phyloP scores from a whole-genome alignment of 2,329 filamentous ascomycete species.

The Orbilia blumenaviensis region DNA sequence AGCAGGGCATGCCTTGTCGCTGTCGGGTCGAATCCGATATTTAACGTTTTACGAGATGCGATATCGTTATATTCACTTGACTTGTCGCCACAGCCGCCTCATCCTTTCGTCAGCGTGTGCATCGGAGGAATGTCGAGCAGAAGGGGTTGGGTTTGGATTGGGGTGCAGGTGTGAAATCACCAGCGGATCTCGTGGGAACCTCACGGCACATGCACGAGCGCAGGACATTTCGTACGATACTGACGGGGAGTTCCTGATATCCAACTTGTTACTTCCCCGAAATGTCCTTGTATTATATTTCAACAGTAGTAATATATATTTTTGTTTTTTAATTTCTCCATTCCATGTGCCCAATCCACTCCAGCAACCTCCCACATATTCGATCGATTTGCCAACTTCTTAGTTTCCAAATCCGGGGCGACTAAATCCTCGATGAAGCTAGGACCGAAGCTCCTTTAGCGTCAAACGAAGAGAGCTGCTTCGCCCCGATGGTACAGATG shows the following conservation, averaged over 20 bases:
- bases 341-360: constrained; percentile 31
- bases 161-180: constrained; percentile 10
- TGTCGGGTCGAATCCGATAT: constrained; percentile 40
- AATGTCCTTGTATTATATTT: background rate
- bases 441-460: constrained; percentile 17
- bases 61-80: constrained; percentile 11
- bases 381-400: constrained; percentile 35
- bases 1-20: constrained; percentile 46
- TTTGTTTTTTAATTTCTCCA: background rate
- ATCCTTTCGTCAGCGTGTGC: constrained; percentile 8
- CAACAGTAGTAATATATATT: background rate
- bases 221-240: constrained; percentile 29
- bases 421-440: constrained; percentile 38
- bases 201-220: constrained; percentile 42
- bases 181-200: constrained; percentile 11
- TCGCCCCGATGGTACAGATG: constrained; percentile 32
- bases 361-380: background rate
- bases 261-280: background rate
- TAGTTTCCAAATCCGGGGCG: constrained; percentile 51
- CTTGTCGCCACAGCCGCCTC: constrained; percentile 39
- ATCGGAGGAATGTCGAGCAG: background rate
- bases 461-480: constrained; percentile 32
- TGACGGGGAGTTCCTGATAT: constrained; percentile 47
- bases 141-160: constrained; percentile 18
- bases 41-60: constrained; percentile 23